Percentiles rank a stretch among this genome's conserved stretches.
Conservation (phyloP, 306 rosid genomes). For the Prunus salicina region DNA sequence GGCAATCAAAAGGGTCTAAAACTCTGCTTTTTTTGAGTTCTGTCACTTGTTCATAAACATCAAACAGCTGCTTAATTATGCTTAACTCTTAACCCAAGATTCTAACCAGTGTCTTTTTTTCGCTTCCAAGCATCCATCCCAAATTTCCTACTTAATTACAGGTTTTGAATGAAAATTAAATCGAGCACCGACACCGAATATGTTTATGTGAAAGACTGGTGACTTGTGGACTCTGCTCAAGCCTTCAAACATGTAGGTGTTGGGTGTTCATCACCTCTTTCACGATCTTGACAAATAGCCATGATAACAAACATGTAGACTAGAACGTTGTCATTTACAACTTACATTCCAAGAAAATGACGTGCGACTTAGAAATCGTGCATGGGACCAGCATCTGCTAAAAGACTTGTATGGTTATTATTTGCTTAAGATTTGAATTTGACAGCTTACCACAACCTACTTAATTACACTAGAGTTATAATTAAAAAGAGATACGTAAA, state of each 20-base stretch:
- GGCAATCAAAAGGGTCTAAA: constrained; percentile 10
- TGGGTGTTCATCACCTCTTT: background rate
- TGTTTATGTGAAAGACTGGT: background rate
- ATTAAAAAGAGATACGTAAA: background rate
- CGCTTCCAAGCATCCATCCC: too few relatives aligned
- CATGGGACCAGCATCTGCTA: constrained; percentile 15
- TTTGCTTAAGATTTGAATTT: constrained; percentile 28
- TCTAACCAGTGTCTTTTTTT: too few relatives aligned
- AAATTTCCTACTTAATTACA: background rate
- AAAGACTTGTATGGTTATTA: constrained; percentile 24
- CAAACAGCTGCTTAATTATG: too few relatives aligned
- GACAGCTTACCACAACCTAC: constrained; percentile 24
- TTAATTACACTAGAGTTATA: background rate
- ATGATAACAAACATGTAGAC: background rate
- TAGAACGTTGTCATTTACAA: constrained; percentile 13
- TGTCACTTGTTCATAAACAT: background rate
- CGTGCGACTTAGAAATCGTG: constrained; percentile 16
- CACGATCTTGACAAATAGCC: constrained; percentile 21
- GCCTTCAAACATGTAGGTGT: background rate
- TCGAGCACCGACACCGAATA: background rate
- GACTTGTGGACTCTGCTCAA: background rate
- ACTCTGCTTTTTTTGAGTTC: background rate
- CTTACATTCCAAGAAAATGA: constrained; percentile 37
- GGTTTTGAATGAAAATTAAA: background rate
- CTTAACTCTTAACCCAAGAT: too few relatives aligned